Conservation (phyloP, 1,139 yeast genomes). For the Geotrichum cucujoidarum region DNA sequence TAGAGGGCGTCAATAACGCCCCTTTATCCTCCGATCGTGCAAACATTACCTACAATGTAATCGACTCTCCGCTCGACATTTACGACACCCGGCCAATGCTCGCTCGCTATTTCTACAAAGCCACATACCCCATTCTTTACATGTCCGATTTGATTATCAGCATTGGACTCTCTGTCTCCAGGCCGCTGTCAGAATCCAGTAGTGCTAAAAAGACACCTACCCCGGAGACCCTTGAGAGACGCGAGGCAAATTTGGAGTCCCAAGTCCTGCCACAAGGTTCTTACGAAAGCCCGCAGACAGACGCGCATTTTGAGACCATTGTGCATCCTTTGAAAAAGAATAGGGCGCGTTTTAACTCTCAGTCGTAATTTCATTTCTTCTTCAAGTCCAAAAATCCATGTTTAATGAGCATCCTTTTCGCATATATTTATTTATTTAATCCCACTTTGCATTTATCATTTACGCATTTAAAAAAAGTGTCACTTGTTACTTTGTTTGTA, state of each 20-base stretch:
- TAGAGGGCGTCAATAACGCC: neutral
- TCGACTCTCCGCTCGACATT: slow-evolving; percentile 1
- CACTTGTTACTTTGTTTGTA: neutral
- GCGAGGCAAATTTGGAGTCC: too few species aligned
- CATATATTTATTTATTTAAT: neutral
- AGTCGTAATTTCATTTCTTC: too few species aligned
- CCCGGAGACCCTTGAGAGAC: neutral
- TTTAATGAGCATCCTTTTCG: too few species aligned
- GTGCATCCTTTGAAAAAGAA: too few species aligned
- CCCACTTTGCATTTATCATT: neutral
- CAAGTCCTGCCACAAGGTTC: too few species aligned
- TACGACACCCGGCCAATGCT: slow-evolving; percentile 1
- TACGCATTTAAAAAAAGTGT: neutral
- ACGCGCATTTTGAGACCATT: too few species aligned
- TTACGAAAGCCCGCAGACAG: too few species aligned
- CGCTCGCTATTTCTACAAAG: slow-evolving; percentile 5
- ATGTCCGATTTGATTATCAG: slow-evolving; percentile 16
- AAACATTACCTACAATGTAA: neutral
- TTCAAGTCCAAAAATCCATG: too few species aligned
- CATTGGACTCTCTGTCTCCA: slow-evolving; percentile 15
- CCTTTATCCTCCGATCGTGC: neutral
- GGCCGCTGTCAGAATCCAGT: slow-evolving; percentile 13
- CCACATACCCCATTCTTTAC: slow-evolving; percentile 12
- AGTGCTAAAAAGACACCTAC: neutral
- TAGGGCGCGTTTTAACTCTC: too few species aligned